Conservation (phyloP, 306 rosid genomes). For the Urtica urens region DNA sequence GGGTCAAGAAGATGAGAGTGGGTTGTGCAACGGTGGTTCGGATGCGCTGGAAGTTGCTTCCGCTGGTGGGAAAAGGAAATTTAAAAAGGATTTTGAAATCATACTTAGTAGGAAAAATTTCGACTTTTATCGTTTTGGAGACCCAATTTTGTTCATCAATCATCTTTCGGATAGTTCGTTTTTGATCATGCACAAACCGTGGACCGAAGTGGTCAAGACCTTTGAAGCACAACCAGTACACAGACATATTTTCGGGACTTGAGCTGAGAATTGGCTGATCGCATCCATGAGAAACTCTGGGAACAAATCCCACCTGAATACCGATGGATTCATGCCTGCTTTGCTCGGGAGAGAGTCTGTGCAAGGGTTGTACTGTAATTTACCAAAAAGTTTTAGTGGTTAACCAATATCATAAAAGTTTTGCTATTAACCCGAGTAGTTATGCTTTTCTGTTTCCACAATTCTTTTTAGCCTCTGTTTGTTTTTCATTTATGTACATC, state of each 20-base stretch:
- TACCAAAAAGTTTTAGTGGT: slow-evolving; percentile 21
- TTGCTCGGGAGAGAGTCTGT: slow-evolving; percentile 21
- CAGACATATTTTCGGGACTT: slow-evolving; percentile 83
- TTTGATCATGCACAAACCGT: slow-evolving; percentile 76
- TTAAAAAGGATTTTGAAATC: slow-evolving; percentile 29
- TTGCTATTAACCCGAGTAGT: slow-evolving; percentile 33
- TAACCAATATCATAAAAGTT: slow-evolving; percentile 16
- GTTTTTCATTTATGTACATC: slow-evolving; percentile 4
- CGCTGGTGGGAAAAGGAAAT: slow-evolving; percentile 41
- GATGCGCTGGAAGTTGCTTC: slow-evolving; percentile 26
- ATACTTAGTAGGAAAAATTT: slow-evolving; percentile 47
- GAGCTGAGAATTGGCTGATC: slow-evolving; percentile 9
- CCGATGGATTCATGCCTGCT: slow-evolving; percentile 9
- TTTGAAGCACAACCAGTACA: slow-evolving; percentile 73
- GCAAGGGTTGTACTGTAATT: slow-evolving; percentile 46
- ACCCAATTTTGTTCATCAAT: slow-evolving; percentile 62
- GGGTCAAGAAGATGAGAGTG: slow-evolving; percentile 56
- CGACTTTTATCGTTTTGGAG: slow-evolving; percentile 41
- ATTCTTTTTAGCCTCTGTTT: slow-evolving; percentile 11
- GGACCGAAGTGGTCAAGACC: slow-evolving; percentile 74
- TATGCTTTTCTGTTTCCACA: slow-evolving; percentile 4
- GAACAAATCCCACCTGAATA: slow-evolving; percentile 12
- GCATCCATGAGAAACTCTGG: slow-evolving; percentile 19
- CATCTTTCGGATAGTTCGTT: slow-evolving; percentile 56
- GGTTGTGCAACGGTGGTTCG: slow-evolving; percentile 34